Percentiles rank a stretch among this genome's conserved stretches.
phyloP scores from a whole-genome alignment of 2,329 filamentous ascomycete genomes.

The Gaeumannomyces sp. region DNA sequence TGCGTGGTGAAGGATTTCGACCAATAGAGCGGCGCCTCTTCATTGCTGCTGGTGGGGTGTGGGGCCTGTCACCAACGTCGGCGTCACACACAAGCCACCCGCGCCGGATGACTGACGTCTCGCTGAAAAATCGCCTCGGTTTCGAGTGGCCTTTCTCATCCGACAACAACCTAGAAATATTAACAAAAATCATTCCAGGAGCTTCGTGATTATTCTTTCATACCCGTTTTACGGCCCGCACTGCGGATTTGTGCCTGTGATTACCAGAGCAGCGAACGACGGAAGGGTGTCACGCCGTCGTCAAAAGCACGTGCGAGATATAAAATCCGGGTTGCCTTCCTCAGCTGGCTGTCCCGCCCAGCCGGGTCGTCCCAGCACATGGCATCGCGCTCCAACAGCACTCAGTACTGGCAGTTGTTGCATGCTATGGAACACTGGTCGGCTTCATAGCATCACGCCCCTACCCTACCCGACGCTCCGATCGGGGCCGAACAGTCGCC shows the following conservation, averaged over 20 bases:
- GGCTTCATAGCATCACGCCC: conserved; percentile 8
- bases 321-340: not conserved
- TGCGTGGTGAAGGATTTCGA: not conserved
- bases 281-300: not conserved
- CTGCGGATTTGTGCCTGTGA: not conserved
- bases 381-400: conserved; percentile 6
- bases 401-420: conserved; percentile 10
- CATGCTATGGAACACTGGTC: conserved; percentile 10
- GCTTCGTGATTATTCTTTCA: not conserved
- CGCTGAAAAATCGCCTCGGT: not conserved
- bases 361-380: conserved; percentile 6
- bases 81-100: too few species aligned
- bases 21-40: not conserved
- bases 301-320: not conserved
- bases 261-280: not conserved
- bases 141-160: not conserved
- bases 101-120: not conserved
- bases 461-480: not conserved
- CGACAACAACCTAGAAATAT: not conserved
- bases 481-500: not conserved
- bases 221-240: too few species aligned
- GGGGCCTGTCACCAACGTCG: not conserved
- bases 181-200: not conserved
- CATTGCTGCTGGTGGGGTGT: not conserved
- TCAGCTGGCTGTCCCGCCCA: not conserved